These are phyloP conservation scores for Alternaria angustiovoidea DNA, from an alignment of 2,329 filamentous ascomycete genomes.

Conservation along the genomic window DNA sequence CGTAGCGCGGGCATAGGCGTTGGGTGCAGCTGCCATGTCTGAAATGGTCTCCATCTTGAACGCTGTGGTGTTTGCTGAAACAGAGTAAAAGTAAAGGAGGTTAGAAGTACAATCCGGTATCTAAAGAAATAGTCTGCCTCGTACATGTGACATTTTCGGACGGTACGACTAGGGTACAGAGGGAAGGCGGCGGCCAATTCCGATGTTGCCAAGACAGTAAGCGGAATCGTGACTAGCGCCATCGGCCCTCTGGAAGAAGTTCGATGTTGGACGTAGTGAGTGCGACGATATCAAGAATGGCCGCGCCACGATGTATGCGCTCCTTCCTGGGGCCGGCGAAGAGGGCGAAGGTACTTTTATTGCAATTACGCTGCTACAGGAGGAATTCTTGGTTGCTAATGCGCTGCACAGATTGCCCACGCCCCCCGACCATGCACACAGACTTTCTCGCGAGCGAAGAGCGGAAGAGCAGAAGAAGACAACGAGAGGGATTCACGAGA, in stretches of 20 bases:
- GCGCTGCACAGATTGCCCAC: slow-evolving; percentile 32
- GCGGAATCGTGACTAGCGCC: slow-evolving; percentile 29
- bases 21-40: slow-evolving; percentile 40
- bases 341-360: slow-evolving; percentile 50
- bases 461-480: slow-evolving; percentile 28
- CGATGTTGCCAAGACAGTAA: slow-evolving; percentile 44
- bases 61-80: background rate
- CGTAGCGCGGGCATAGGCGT: slow-evolving; percentile 54
- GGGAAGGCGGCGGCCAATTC: slow-evolving; percentile 42
- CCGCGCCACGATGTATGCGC: slow-evolving; percentile 54
- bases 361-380: background rate
- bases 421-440: slow-evolving; percentile 33
- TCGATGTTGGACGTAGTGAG: slow-evolving; percentile 19
- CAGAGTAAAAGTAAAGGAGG: background rate
- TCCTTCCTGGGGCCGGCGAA: slow-evolving; percentile 55
- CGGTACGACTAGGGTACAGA: slow-evolving; percentile 29
- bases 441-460: slow-evolving; percentile 34
- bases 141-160: slow-evolving; percentile 21
- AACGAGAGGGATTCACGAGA: slow-evolving; percentile 21
- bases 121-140: slow-evolving; percentile 1
- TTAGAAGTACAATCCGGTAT: background rate
- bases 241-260: slow-evolving; percentile 29
- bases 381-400: slow-evolving; percentile 23
- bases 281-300: slow-evolving; percentile 49
- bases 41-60: slow-evolving; percentile 28